Evolutionary conservation across 176 grass and related monocot genomes (phyloP).

Genomic region (Leersia perrieri): DNA sequence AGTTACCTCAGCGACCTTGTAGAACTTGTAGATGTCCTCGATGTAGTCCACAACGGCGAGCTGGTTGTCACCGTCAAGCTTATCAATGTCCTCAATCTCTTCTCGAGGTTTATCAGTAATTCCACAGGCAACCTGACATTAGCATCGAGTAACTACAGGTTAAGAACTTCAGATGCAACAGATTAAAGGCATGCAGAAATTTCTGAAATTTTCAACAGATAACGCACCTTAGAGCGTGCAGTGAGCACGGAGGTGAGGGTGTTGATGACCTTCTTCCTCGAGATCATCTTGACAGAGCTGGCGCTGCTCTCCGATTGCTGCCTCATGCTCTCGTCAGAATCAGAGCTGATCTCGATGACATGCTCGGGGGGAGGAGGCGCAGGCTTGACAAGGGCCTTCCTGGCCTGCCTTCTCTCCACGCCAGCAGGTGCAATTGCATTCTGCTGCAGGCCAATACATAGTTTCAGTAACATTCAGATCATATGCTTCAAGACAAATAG

Average conservation of each 20-base stretch:
- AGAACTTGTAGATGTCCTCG: constrained; percentile 82
- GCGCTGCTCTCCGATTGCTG: constrained; percentile 19
- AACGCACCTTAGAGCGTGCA: constrained; percentile 79
- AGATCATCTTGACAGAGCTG: constrained; percentile 35
- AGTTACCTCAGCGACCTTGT: constrained; percentile 69
- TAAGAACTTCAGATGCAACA: background rate
- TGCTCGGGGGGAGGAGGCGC: constrained; percentile 40
- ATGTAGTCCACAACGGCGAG: constrained; percentile 87
- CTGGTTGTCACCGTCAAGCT: constrained; percentile 52
- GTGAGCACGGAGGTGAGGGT: constrained; percentile 78
- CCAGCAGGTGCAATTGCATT: constrained; percentile 28
- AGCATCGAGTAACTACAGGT: background rate
- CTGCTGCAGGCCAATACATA: constrained; percentile 14
- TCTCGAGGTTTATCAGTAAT: constrained; percentile 43
- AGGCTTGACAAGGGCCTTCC: constrained; percentile 43
- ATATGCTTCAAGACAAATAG: background rate
- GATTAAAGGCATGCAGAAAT: background rate
- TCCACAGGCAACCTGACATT: constrained; percentile 52
- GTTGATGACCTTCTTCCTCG: constrained; percentile 70
- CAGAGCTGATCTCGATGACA: constrained; percentile 56
- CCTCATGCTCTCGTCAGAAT: constrained; percentile 32
- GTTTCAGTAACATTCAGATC: background rate
- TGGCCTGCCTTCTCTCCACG: constrained; percentile 32
- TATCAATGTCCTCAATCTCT: constrained; percentile 70
- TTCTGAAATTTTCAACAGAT: background rate